These are phyloP conservation scores for Pseudotsuga menziesii DNA, from an alignment of 75 land plant species.

Conservation along the genomic window DNA sequence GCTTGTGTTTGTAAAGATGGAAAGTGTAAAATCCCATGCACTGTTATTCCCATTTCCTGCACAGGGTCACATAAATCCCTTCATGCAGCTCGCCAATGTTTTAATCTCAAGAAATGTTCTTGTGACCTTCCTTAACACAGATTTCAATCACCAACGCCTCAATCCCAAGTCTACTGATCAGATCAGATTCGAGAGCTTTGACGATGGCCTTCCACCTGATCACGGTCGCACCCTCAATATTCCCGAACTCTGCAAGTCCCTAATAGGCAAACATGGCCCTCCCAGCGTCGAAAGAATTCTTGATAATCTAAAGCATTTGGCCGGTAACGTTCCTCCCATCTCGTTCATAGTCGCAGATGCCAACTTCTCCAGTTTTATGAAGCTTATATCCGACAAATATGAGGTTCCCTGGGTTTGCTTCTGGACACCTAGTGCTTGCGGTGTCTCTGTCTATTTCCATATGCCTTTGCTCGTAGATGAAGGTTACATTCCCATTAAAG, in stretches of 20 bases:
- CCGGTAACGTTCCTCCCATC: too few relatives aligned
- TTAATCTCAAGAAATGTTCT: slow-evolving; percentile 1
- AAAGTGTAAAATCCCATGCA: background rate
- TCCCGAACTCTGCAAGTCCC: slow-evolving; percentile 9
- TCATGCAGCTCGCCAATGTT: slow-evolving; percentile 15
- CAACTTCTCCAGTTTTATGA: too few relatives aligned
- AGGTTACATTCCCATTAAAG: too few relatives aligned
- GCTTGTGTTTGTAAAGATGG: too few relatives aligned
- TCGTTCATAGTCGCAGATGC: too few relatives aligned
- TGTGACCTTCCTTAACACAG: slow-evolving; percentile 22
- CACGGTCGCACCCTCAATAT: slow-evolving; percentile 15
- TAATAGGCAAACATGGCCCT: background rate
- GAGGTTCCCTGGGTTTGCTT: background rate
- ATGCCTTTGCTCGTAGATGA: too few relatives aligned
- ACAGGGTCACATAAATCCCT: slow-evolving; percentile 26
- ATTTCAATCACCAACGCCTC: background rate
- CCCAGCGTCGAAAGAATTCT: background rate
- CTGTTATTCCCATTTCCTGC: slow-evolving; percentile 17
- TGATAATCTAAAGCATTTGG: background rate
- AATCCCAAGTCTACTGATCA: background rate
- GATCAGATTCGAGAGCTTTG: slow-evolving; percentile 17
- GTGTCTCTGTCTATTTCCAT: too few relatives aligned
- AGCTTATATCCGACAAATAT: too few relatives aligned
- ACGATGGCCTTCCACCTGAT: slow-evolving; percentile 21
- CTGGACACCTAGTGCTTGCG: too few relatives aligned